A percentile compares a stretch with the other conserved stretches of the same genome.
Conservation (phyloP, 768 basidiomycete genomes). For the Tephrocybe sp. region DNA sequence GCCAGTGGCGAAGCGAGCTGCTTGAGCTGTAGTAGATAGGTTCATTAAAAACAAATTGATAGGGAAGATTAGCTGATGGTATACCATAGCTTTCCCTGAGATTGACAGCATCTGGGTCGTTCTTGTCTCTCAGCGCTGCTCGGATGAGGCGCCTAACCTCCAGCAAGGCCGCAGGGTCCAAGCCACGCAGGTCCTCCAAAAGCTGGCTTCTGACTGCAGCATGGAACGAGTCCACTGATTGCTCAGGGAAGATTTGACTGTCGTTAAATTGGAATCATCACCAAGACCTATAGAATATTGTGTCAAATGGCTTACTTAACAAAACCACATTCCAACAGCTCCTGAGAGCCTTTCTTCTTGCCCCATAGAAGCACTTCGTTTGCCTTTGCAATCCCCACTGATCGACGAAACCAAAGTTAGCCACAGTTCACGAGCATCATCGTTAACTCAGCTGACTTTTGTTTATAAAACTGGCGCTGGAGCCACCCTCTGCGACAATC, state of each 20-base stretch:
- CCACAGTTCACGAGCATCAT: background rate
- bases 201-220: conserved; percentile 44
- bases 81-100: conserved; percentile 63
- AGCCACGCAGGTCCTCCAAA: conserved; percentile 52
- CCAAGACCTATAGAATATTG: background rate
- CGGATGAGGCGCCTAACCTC: conserved; percentile 51
- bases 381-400: conserved; percentile 68
- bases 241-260: conserved; percentile 60
- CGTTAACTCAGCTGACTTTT: conserved; percentile 40
- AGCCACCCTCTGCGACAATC: conserved; percentile 64
- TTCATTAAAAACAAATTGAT: background rate
- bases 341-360: conserved; percentile 58
- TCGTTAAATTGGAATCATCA: conserved; percentile 3
- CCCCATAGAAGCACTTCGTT: conserved; percentile 73
- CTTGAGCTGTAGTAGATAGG: conserved; percentile 44
- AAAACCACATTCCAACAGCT: conserved; percentile 59
- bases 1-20: conserved; percentile 60
- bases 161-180: conserved; percentile 54
- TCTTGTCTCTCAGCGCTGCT: conserved; percentile 57
- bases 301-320: conserved; percentile 47
- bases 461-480: conserved; percentile 67
- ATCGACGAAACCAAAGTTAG: background rate
- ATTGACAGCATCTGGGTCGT: conserved; percentile 61
- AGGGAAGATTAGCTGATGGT: conserved; percentile 8
- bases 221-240: conserved; percentile 52